phyloP scores from a whole-genome alignment of 2,329 filamentous ascomycete genomes.

The Pseudohalonectria lignicola region DNA sequence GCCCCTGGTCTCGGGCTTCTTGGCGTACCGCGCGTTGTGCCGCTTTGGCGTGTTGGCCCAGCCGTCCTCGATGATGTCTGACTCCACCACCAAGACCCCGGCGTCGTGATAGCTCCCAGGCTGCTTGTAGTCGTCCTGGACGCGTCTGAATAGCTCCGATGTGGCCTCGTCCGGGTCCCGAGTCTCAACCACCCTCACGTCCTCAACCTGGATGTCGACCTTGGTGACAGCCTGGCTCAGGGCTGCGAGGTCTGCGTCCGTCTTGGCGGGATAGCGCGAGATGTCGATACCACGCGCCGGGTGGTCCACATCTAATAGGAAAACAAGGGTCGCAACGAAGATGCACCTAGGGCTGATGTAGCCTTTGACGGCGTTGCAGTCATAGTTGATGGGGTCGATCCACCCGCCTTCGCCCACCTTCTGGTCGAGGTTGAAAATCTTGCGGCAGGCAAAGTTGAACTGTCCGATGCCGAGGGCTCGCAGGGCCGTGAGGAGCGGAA shows the following conservation, averaged over 20 bases:
- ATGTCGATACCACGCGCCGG: background rate
- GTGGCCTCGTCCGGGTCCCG: background rate
- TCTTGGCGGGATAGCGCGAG: background rate
- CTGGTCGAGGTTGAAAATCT: conserved; percentile 41
- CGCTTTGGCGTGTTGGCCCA: conserved; percentile 29
- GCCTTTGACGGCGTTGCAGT: background rate
- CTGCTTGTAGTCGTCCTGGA: conserved; percentile 15
- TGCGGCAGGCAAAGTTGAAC: conserved; percentile 69
- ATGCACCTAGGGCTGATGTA: no score
- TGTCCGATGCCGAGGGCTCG: conserved; percentile 52
- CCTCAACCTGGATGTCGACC: background rate
- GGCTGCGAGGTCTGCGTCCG: background rate
- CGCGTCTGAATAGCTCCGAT: background rate
- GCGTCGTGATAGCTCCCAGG: conserved; percentile 23
- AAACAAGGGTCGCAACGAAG: no score
- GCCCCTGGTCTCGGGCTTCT: conserved; percentile 41
- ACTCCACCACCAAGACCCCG: conserved; percentile 32
- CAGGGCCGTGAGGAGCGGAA: conserved; percentile 46
- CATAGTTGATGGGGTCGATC: conserved; percentile 12
- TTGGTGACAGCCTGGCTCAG: background rate
- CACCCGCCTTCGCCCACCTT: conserved; percentile 13
- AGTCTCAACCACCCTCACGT: background rate
- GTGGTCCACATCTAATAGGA: no score
- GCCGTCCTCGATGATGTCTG: conserved; percentile 34
- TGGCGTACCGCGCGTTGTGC: background rate